A percentile compares a stretch with the other conserved stretches of the same genome.
Evolutionary conservation across 2,329 filamentous ascomycete species (phyloP).

Genomic region (Lachnellula hyalina): DNA sequence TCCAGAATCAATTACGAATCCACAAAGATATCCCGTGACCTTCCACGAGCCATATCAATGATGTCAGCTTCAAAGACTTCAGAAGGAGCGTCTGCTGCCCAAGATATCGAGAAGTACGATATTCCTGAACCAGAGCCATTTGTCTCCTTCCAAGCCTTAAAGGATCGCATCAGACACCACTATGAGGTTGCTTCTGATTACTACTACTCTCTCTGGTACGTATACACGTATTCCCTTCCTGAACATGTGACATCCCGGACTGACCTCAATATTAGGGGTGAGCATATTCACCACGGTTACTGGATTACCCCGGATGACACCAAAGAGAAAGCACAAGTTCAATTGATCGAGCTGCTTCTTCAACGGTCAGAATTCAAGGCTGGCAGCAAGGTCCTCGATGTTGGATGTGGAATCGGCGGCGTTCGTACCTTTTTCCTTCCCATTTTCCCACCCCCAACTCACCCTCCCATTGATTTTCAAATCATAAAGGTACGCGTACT

Average conservation of each 20-base stretch:
- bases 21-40: too few relatives aligned
- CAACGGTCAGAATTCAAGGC: slow-evolving; percentile 38
- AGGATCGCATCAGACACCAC: slow-evolving; percentile 43
- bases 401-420: slow-evolving; percentile 56
- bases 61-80: neutral
- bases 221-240: neutral
- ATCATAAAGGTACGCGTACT: too few relatives aligned
- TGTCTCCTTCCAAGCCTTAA: slow-evolving; percentile 24
- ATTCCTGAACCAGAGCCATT: slow-evolving; percentile 24
- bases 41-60: neutral
- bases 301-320: slow-evolving; percentile 47
- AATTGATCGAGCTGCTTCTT: slow-evolving; percentile 51
- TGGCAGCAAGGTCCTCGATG: slow-evolving; percentile 46
- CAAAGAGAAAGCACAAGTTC: slow-evolving; percentile 53
- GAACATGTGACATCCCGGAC: neutral
- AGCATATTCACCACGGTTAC: slow-evolving; percentile 60
- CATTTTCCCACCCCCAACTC: too few relatives aligned
- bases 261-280: slow-evolving; percentile 40
- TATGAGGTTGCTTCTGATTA: slow-evolving; percentile 59
- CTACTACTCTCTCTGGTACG: slow-evolving; percentile 55
- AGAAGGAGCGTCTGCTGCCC: neutral
- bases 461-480: too few relatives aligned
- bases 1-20: too few relatives aligned
- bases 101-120: slow-evolving; percentile 15
- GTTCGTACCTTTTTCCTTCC: too few relatives aligned